These are phyloP conservation scores for Lupinus albus DNA, from an alignment of 306 rosid species.

Conservation along the genomic window DNA sequence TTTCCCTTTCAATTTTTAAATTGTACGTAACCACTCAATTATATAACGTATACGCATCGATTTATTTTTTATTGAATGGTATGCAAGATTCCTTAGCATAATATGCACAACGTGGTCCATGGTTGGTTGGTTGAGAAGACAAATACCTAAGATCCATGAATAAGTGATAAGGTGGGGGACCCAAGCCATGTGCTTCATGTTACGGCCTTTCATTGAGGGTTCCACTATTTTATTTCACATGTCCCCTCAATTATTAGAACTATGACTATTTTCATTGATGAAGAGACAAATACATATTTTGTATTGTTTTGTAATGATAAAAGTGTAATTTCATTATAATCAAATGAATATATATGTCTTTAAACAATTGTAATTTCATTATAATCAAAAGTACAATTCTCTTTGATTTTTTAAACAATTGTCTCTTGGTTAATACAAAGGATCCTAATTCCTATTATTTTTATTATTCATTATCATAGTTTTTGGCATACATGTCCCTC, in stretches of 20 bases:
- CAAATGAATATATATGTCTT: no score
- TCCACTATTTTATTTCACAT: constrained; percentile 36
- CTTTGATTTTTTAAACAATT: no score
- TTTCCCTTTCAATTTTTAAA: constrained; percentile 32
- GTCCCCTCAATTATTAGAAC: neutral
- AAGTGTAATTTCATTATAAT: no score
- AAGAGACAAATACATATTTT: no score
- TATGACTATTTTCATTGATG: no score
- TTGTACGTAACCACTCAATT: neutral
- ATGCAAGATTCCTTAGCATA: constrained; percentile 35
- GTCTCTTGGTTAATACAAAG: no score
- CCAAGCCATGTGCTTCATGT: constrained; percentile 51
- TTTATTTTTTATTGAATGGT: neutral
- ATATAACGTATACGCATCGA: no score
- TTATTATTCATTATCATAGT: no score
- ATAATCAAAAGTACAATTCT: no score
- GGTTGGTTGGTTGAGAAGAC: constrained; percentile 33
- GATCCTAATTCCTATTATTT: no score
- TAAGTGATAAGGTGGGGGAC: constrained; percentile 57
- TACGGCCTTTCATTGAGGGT: constrained; percentile 30
- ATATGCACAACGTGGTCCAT: neutral
- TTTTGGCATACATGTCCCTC: neutral
- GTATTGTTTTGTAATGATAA: no score
- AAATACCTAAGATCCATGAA: constrained; percentile 42
- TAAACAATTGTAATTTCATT: no score